Conservation (phyloP, 345 rosid genomes). For the Schrenkiella parvula region DNA sequence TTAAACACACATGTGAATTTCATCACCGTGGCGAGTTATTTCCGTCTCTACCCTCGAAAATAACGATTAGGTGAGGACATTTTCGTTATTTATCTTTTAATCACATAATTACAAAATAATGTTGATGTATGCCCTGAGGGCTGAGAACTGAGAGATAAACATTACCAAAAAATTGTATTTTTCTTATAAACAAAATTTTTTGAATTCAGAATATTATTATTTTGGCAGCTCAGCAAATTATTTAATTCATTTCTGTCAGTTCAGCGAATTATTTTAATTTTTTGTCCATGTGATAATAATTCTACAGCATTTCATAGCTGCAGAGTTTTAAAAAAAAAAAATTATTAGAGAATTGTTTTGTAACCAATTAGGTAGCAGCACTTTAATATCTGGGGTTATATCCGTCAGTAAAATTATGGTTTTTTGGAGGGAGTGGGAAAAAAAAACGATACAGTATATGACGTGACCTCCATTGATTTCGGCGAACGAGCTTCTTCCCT, state of each 20-base stretch:
- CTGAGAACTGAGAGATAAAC: no score
- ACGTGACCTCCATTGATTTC: slow-evolving; percentile 34
- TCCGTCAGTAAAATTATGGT: neutral
- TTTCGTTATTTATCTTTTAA: neutral
- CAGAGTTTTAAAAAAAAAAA: slow-evolving; percentile 1
- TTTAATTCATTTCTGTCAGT: slow-evolving; percentile 22
- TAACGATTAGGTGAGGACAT: slow-evolving; percentile 18
- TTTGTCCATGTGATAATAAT: slow-evolving; percentile 30
- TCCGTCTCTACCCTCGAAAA: slow-evolving; percentile 6
- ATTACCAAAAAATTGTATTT: neutral
- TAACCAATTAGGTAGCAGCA: slow-evolving; percentile 25
- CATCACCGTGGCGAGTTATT: no score
- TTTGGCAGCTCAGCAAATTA: slow-evolving; percentile 25
- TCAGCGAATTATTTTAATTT: slow-evolving; percentile 7
- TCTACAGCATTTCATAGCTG: slow-evolving; percentile 10
- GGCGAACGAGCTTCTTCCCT: slow-evolving; percentile 27
- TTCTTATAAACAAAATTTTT: neutral
- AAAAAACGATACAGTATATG: slow-evolving; percentile 13
- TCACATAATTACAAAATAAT: slow-evolving; percentile 5
- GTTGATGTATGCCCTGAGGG: slow-evolving; percentile 19
- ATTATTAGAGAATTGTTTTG: neutral
- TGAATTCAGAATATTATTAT: slow-evolving; percentile 13
- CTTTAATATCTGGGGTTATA: slow-evolving; percentile 31
- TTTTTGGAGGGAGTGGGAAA: slow-evolving; percentile 37
- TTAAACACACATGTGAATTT: neutral